phyloP scores from a whole-genome alignment of 2,329 filamentous ascomycete species.

The Diplodia seriata region DNA sequence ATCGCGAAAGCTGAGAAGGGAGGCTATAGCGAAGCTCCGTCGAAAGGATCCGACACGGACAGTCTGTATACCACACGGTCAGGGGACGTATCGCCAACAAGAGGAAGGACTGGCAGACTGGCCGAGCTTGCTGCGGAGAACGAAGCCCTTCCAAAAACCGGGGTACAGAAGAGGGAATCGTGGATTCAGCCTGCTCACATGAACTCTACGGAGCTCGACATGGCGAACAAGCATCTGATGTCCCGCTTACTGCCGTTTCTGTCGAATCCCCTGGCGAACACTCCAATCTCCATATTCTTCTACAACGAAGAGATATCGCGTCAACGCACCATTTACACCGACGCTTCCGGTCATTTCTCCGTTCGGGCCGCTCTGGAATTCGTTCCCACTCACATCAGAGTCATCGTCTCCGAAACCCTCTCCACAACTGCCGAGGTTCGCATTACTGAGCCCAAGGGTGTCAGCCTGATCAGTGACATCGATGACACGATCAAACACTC shows the following conservation, averaged over 20 bases:
- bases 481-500: constrained; percentile 98
- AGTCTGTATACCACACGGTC: constrained; percentile 49
- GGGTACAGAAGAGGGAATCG: constrained; percentile 56
- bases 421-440: constrained; percentile 80
- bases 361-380: constrained; percentile 84
- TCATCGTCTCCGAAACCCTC: constrained; percentile 84
- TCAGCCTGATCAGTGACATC: constrained; percentile 96
- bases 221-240: constrained; percentile 88
- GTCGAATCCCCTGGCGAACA: constrained; percentile 77
- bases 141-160: constrained; percentile 40
- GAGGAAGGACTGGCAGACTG: constrained; percentile 33
- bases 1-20: constrained; percentile 73
- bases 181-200: constrained; percentile 67
- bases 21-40: constrained; percentile 73
- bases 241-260: constrained; percentile 87
- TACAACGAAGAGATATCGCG: constrained; percentile 85
- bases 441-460: constrained; percentile 77
- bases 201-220: constrained; percentile 74
- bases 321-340: constrained; percentile 82
- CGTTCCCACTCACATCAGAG: constrained; percentile 84
- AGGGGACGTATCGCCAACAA: constrained; percentile 40
- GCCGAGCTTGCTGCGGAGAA: constrained; percentile 21
- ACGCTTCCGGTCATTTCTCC: constrained; percentile 87
- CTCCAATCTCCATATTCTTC: constrained; percentile 90
- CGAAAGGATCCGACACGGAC: constrained; percentile 53